A percentile compares a stretch with the other conserved stretches of the same genome.
Conservation (phyloP, 805 yeast species). For the Candida xiaguanensis region DNA sequence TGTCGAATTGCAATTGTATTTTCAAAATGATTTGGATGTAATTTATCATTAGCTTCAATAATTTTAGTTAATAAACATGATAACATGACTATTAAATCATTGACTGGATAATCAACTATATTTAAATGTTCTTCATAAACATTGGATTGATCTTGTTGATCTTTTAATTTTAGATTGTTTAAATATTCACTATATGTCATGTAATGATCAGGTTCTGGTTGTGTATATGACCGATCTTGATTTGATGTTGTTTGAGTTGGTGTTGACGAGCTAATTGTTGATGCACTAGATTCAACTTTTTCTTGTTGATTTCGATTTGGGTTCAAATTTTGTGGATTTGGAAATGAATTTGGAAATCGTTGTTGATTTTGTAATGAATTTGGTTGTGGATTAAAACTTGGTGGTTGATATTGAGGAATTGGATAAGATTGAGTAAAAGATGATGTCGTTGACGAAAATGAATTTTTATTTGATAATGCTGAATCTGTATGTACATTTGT, state of each 20-base stretch:
- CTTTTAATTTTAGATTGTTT: slow-evolving; percentile 20
- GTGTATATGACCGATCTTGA: neutral
- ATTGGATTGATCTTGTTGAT: slow-evolving; percentile 8
- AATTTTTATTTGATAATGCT: slow-evolving; percentile 20
- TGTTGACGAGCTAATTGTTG: slow-evolving; percentile 7
- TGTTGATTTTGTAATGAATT: slow-evolving; percentile 10
- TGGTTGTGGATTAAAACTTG: slow-evolving; percentile 9
- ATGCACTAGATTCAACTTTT: neutral
- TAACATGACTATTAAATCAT: slow-evolving; percentile 78
- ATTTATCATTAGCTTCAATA: slow-evolving; percentile 82
- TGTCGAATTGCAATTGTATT: slow-evolving; percentile 41
- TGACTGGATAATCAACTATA: slow-evolving; percentile 79
- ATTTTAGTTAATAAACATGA: slow-evolving; percentile 82
- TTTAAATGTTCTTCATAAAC: slow-evolving; percentile 54
- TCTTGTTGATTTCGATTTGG: slow-evolving; percentile 1
- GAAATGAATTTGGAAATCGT: slow-evolving; percentile 9
- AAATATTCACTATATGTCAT: slow-evolving; percentile 41
- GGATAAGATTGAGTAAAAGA: slow-evolving; percentile 10
- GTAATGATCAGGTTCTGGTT: slow-evolving; percentile 34
- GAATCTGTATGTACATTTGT: slow-evolving; percentile 51
- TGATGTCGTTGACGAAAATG: slow-evolving; percentile 9
- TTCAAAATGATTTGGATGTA: slow-evolving; percentile 66
- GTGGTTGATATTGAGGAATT: slow-evolving; percentile 8
- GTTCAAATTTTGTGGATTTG: neutral
- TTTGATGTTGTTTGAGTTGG: slow-evolving; percentile 1